These are phyloP conservation scores for Calycina marina DNA, from an alignment of 2,329 filamentous ascomycete species.

Conservation along the genomic window DNA sequence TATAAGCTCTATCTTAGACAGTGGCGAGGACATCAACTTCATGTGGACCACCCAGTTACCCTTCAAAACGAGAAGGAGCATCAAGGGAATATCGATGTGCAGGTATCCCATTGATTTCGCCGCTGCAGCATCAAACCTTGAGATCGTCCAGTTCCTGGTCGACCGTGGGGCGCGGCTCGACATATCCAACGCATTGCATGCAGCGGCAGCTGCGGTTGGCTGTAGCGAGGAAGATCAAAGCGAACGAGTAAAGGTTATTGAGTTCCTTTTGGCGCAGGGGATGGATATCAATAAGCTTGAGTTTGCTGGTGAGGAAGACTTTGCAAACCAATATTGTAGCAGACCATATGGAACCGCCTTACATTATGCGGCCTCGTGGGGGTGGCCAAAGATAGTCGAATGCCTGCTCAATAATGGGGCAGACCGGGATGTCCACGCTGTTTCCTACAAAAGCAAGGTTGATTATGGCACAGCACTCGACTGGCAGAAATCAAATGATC, in stretches of 20 bases:
- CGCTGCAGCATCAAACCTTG: background rate
- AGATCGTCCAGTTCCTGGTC: background rate
- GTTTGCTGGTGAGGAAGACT: conserved; percentile 1
- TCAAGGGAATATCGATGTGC: background rate
- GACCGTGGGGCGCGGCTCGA: background rate
- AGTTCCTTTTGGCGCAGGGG: background rate
- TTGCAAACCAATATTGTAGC: background rate
- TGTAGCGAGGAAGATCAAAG: background rate
- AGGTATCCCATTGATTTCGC: conserved; percentile 1
- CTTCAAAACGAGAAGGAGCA: background rate
- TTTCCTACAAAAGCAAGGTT: background rate
- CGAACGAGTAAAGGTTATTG: conserved; percentile 1
- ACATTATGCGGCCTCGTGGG: background rate
- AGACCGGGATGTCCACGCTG: background rate
- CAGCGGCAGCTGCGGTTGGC: background rate
- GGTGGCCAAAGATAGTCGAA: background rate
- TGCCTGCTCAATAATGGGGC: background rate
- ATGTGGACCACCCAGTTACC: background rate
- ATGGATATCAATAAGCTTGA: background rate
- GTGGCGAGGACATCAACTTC: background rate
- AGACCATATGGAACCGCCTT: background rate
- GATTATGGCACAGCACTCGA: background rate
- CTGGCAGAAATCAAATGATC: background rate
- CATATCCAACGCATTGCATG: background rate
- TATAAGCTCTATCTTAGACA: background rate